Conservation (phyloP, 495 filamentous ascomycete genomes). For the Tetracladium setigerum region DNA sequence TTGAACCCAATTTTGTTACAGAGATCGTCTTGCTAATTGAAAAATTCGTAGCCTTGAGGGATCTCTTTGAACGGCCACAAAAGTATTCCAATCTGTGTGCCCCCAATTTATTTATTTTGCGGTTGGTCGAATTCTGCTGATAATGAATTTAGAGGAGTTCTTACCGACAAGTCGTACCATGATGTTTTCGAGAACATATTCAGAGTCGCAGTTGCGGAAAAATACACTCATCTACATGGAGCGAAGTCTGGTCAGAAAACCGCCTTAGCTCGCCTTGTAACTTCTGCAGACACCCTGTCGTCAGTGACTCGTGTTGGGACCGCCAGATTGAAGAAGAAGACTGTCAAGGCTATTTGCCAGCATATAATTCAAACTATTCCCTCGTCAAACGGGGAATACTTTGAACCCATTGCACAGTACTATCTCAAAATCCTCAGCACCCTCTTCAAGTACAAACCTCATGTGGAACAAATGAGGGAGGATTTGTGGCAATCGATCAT, state of each 20-base stretch:
- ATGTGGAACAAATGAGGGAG: constrained; percentile 65
- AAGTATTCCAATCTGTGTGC: constrained; percentile 49
- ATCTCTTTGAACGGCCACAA: constrained; percentile 54
- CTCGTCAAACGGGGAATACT: constrained; percentile 51
- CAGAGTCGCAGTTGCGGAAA: constrained; percentile 56
- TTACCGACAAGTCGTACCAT: constrained; percentile 73
- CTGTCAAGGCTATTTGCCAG: constrained; percentile 66
- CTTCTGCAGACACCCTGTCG: constrained; percentile 66
- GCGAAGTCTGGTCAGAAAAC: constrained; percentile 36
- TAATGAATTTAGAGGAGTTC: constrained; percentile 20
- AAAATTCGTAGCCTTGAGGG: constrained; percentile 43
- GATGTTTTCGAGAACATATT: constrained; percentile 79
- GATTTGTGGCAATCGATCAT: constrained; percentile 62
- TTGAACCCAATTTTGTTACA: no score
- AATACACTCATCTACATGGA: constrained; percentile 47
- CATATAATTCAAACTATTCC: constrained; percentile 74
- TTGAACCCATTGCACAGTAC: constrained; percentile 63
- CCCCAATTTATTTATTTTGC: not conserved
- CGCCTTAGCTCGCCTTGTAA: constrained; percentile 51
- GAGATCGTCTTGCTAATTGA: constrained; percentile 7
- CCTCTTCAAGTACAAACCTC: constrained; percentile 63
- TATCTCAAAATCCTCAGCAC: constrained; percentile 69
- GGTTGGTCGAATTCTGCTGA: not conserved
- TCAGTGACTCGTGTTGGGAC: constrained; percentile 61
- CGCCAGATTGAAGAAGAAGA: constrained; percentile 61